These are phyloP conservation scores for Penicillium macrosclerotiorum DNA, from an alignment of 495 filamentous ascomycete genomes.

Conservation along the genomic window DNA sequence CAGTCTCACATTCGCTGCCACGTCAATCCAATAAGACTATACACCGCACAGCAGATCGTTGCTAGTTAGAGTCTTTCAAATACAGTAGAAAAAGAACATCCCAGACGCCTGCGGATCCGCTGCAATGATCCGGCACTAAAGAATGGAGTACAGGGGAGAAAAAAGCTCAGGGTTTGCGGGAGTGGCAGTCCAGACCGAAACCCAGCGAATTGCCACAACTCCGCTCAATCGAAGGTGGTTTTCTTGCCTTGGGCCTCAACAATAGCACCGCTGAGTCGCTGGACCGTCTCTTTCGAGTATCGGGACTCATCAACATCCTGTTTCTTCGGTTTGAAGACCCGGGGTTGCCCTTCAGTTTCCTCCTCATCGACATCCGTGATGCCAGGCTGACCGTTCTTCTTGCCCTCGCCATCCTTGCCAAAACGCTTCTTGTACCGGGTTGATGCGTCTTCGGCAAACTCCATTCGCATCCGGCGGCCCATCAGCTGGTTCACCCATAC, in stretches of 20 bases:
- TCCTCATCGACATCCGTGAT: constrained; percentile 22
- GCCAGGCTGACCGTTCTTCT: constrained; percentile 28
- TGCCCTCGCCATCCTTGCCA: constrained; percentile 61
- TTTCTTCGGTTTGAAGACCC: constrained; percentile 23
- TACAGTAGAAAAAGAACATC: too few species aligned
- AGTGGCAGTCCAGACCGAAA: neutral
- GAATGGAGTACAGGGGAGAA: too few species aligned
- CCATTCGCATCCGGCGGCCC: constrained; percentile 78
- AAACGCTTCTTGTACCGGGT: constrained; percentile 90
- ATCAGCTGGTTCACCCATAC: constrained; percentile 79
- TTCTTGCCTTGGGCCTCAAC: constrained; percentile 81
- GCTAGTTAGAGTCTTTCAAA: constrained; percentile 10
- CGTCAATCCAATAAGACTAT: constrained; percentile 17
- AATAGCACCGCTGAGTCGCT: constrained; percentile 70
- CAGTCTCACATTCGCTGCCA: constrained; percentile 6
- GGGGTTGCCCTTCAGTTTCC: constrained; percentile 21
- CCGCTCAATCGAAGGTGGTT: constrained; percentile 67
- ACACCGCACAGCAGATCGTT: constrained; percentile 12
- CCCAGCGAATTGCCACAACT: neutral
- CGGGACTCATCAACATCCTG: constrained; percentile 35
- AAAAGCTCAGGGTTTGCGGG: too few species aligned
- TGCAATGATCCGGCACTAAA: constrained; percentile 8
- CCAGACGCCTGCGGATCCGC: constrained; percentile 11
- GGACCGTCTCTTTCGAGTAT: constrained; percentile 44
- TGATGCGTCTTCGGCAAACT: constrained; percentile 88